These are phyloP conservation scores for Metschnikowia lachancei DNA, from an alignment of 805 yeast species.

Conservation along the genomic window DNA sequence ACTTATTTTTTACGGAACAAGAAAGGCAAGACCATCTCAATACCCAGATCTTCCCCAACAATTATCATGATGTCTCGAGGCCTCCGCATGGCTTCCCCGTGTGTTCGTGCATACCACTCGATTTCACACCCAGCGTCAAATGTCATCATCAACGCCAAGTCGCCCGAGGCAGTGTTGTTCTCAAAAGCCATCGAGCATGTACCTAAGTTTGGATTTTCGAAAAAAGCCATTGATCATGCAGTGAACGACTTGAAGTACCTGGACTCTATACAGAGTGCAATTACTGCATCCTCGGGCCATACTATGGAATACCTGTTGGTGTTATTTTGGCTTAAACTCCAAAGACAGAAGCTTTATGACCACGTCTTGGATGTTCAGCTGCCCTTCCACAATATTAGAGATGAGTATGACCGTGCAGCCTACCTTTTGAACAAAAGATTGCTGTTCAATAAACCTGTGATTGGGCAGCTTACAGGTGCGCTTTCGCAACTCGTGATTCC, in stretches of 20 bases:
- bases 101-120: slow-evolving; percentile 31
- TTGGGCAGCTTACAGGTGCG: slow-evolving; percentile 45
- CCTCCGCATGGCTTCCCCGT: slow-evolving; percentile 1
- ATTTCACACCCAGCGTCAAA: slow-evolving; percentile 37
- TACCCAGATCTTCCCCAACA: not conserved
- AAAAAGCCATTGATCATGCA: slow-evolving; percentile 47
- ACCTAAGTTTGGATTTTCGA: slow-evolving; percentile 52
- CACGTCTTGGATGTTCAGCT: slow-evolving; percentile 24
- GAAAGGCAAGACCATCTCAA: too few relatives aligned
- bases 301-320: slow-evolving; percentile 51
- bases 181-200: slow-evolving; percentile 40
- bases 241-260: slow-evolving; percentile 48
- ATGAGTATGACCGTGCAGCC: slow-evolving; percentile 44
- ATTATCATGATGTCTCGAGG: slow-evolving; percentile 9
- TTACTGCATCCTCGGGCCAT: slow-evolving; percentile 29
- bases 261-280: slow-evolving; percentile 48
- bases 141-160: slow-evolving; percentile 27
- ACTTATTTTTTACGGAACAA: too few relatives aligned
- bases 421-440: slow-evolving; percentile 50
- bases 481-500: slow-evolving; percentile 67
- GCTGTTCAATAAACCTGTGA: slow-evolving; percentile 47
- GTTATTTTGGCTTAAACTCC: slow-evolving; percentile 47
- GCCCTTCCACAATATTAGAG: slow-evolving; percentile 26
- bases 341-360: slow-evolving; percentile 37
- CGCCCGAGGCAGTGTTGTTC: slow-evolving; percentile 43